These are phyloP conservation scores for Friedmanniomyces endolithicus DNA, from an alignment of 495 filamentous ascomycete species.

Conservation along the genomic window DNA sequence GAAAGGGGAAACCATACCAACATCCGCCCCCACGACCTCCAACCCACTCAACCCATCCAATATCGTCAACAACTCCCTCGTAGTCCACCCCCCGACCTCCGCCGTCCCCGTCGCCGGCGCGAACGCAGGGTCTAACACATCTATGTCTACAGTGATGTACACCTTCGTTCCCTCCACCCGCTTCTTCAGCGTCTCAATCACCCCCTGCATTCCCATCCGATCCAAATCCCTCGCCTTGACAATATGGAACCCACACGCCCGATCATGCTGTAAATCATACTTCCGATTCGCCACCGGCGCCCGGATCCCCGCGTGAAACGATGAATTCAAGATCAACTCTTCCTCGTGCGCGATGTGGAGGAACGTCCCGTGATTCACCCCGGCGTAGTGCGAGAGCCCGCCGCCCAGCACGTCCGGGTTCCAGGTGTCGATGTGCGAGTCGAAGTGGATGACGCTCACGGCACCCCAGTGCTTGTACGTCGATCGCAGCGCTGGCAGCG, in stretches of 20 bases:
- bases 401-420: slow-evolving; percentile 38
- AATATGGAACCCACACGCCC: slow-evolving; percentile 39
- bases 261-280: slow-evolving; percentile 38
- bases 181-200: slow-evolving; percentile 26
- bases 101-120: slow-evolving; percentile 33
- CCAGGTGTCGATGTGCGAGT: slow-evolving; percentile 43
- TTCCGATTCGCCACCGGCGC: slow-evolving; percentile 34
- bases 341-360: slow-evolving; percentile 43
- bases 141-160: slow-evolving; percentile 34
- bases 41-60: slow-evolving; percentile 31
- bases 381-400: slow-evolving; percentile 39
- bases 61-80: slow-evolving; percentile 31
- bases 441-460: slow-evolving; percentile 45
- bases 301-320: slow-evolving; percentile 40
- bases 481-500: slow-evolving; percentile 37
- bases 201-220: slow-evolving; percentile 24
- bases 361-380: slow-evolving; percentile 43
- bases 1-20: slow-evolving; percentile 18
- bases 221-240: slow-evolving; percentile 31
- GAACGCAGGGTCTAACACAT: slow-evolving; percentile 34
- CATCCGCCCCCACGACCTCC: slow-evolving; percentile 30
- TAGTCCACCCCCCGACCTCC: slow-evolving; percentile 33
- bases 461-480: slow-evolving; percentile 34
- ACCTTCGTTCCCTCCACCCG: slow-evolving; percentile 26
- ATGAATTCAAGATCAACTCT: slow-evolving; percentile 37